Percentiles rank a stretch among this genome's conserved stretches.
phyloP scores from a whole-genome alignment of 106 monocot species.

The Dactylorhiza incarnata region DNA sequence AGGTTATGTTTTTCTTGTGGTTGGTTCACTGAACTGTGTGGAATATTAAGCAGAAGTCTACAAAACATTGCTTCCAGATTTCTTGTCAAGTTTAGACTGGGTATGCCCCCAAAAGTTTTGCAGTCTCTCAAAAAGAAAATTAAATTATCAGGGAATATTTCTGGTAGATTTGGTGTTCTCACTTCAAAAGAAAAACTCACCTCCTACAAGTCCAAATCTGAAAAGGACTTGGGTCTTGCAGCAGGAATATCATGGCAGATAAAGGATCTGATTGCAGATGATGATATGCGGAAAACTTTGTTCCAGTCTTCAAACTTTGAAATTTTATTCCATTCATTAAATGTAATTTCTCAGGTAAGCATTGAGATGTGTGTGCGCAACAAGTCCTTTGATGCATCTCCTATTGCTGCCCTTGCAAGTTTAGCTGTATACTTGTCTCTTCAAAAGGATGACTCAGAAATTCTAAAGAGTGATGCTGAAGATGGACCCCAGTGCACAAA shows the following conservation, averaged over 20 bases:
- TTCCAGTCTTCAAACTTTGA: constrained; percentile 42
- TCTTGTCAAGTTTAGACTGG: constrained; percentile 13
- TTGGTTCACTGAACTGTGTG: constrained; percentile 52
- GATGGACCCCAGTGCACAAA: neutral
- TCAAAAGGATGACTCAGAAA: constrained; percentile 20
- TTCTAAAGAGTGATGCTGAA: neutral
- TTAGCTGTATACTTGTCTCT: constrained; percentile 36
- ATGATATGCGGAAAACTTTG: constrained; percentile 29
- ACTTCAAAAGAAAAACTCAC: constrained; percentile 13
- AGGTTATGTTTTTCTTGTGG: constrained; percentile 57
- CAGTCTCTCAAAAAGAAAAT: constrained; percentile 37
- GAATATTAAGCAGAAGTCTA: constrained; percentile 37
- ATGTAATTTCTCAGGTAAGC: constrained; percentile 38
- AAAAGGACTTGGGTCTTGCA: constrained; percentile 40
- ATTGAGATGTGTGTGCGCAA: constrained; percentile 38
- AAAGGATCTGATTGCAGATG: constrained; percentile 46
- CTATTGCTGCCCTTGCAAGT: constrained; percentile 46
- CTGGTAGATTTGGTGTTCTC: constrained; percentile 10
- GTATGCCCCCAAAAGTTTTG: constrained; percentile 14
- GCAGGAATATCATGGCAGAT: constrained; percentile 77
- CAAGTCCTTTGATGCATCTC: constrained; percentile 42
- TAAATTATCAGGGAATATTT: constrained; percentile 27
- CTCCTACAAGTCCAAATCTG: constrained; percentile 12
- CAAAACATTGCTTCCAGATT: constrained; percentile 38
- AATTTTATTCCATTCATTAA: constrained; percentile 39